phyloP scores from a whole-genome alignment of 2,329 filamentous ascomycete genomes.

The Epichloe sibirici region DNA sequence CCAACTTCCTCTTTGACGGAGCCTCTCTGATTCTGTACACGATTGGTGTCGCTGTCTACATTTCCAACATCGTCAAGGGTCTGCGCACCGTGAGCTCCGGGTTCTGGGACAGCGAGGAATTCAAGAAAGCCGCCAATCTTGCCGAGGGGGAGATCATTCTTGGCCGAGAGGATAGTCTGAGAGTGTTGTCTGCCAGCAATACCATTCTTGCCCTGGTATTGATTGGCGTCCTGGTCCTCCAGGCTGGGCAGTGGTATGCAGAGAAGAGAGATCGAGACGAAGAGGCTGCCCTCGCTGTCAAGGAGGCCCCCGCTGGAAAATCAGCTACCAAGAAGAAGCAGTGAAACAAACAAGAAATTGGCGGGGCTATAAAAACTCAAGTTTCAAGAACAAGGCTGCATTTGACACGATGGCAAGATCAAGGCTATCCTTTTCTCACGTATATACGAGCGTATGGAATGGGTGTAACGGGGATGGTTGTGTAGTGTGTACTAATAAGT shows the following conservation, averaged over 20 bases:
- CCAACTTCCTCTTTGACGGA: slow-evolving; percentile 90
- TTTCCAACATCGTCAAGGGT: slow-evolving; percentile 94
- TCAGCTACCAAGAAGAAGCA: slow-evolving; percentile 26
- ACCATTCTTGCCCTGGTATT: slow-evolving; percentile 90
- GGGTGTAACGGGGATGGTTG: neutral
- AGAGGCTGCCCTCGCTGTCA: slow-evolving; percentile 46
- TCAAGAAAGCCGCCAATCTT: slow-evolving; percentile 26
- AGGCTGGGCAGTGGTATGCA: slow-evolving; percentile 97
- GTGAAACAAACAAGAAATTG: slow-evolving; percentile 6
- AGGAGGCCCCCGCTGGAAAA: slow-evolving; percentile 17
- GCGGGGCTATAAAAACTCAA: neutral
- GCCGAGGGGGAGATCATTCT: slow-evolving; percentile 54
- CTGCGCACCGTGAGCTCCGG: slow-evolving; percentile 70
- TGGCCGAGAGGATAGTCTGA: slow-evolving; percentile 75
- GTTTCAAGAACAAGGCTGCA: neutral
- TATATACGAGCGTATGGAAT: neutral
- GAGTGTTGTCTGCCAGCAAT: slow-evolving; percentile 86
- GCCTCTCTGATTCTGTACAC: slow-evolving; percentile 71
- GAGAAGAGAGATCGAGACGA: slow-evolving; percentile 87
- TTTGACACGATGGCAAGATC: neutral
- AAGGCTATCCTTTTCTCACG: neutral
- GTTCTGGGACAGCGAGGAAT: slow-evolving; percentile 39
- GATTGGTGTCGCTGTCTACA: slow-evolving; percentile 83
- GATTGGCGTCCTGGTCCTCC: slow-evolving; percentile 80
- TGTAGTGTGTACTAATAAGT: neutral